Percentiles rank a stretch among this genome's conserved stretches.
Conservation (phyloP, 73 alveolate genomes). For the Paramecium sexaurelia region DNA sequence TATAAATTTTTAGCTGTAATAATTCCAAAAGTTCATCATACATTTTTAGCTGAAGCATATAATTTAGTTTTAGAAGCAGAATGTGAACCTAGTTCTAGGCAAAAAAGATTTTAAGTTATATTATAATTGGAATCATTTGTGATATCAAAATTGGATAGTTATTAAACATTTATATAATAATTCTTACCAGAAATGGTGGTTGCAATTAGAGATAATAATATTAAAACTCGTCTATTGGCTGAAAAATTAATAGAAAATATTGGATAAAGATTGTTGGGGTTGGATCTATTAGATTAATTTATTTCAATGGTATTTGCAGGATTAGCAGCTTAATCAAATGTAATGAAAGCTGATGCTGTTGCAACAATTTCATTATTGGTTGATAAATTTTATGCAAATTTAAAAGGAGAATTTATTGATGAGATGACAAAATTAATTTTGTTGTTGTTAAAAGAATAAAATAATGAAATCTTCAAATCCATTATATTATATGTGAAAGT, state of each 20-base stretch:
- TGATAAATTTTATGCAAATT: slow-evolving; percentile 32
- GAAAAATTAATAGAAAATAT: slow-evolving; percentile 19
- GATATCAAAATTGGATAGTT: background rate
- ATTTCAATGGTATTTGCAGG: slow-evolving; percentile 71
- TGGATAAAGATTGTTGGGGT: slow-evolving; percentile 38
- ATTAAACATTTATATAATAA: slow-evolving; percentile 39
- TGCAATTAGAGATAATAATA: slow-evolving; percentile 60
- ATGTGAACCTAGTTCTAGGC: slow-evolving; percentile 46
- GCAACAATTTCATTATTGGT: slow-evolving; percentile 41
- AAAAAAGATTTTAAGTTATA: slow-evolving; percentile 57
- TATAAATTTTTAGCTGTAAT: slow-evolving; percentile 54
- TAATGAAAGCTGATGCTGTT: slow-evolving; percentile 68
- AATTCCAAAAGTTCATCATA: slow-evolving; percentile 52
- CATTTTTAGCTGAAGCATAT: slow-evolving; percentile 53
- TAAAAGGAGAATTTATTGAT: slow-evolving; percentile 8
- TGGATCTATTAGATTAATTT: slow-evolving; percentile 43
- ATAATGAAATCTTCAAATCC: slow-evolving; percentile 59
- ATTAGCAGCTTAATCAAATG: slow-evolving; percentile 59
- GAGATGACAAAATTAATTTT: slow-evolving; percentile 52
- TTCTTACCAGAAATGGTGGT: slow-evolving; percentile 67
- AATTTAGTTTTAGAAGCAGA: slow-evolving; percentile 47
- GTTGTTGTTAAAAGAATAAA: slow-evolving; percentile 48
- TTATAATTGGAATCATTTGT: background rate
- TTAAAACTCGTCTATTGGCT: slow-evolving; percentile 31
- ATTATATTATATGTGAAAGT: slow-evolving; percentile 50